phyloP scores from a whole-genome alignment of 805 yeast species.

The Ogataea siamensis region DNA sequence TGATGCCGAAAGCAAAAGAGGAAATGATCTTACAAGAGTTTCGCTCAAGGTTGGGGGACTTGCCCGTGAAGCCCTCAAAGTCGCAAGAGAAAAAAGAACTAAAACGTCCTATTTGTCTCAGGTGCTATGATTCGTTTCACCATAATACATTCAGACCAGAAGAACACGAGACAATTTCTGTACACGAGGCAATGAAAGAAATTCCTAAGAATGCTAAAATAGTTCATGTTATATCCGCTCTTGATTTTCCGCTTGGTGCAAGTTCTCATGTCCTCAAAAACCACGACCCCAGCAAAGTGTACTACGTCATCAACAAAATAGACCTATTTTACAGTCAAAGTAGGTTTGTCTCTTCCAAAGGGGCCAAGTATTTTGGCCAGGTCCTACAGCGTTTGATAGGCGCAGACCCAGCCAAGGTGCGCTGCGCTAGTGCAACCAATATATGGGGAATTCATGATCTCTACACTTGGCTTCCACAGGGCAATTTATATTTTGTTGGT shows the following conservation, averaged over 20 bases:
- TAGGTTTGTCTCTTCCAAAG: slow-evolving; percentile 22
- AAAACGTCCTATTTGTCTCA: slow-evolving; percentile 11
- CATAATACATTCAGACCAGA: slow-evolving; percentile 39
- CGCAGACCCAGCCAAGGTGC: slow-evolving; percentile 37
- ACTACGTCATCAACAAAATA: slow-evolving; percentile 41
- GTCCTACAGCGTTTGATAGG: slow-evolving; percentile 31
- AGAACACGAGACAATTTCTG: slow-evolving; percentile 34
- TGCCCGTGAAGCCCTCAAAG: slow-evolving; percentile 1
- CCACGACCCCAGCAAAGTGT: slow-evolving; percentile 36
- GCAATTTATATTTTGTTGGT: slow-evolving; percentile 55
- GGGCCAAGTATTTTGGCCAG: slow-evolving; percentile 34
- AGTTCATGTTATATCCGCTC: slow-evolving; percentile 61
- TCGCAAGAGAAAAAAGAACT: slow-evolving; percentile 5
- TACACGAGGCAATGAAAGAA: slow-evolving; percentile 31
- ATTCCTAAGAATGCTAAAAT: slow-evolving; percentile 48
- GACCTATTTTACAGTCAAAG: slow-evolving; percentile 35
- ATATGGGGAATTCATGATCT: slow-evolving; percentile 52
- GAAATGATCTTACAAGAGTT: slow-evolving; percentile 5
- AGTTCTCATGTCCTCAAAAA: slow-evolving; percentile 36
- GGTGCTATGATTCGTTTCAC: slow-evolving; percentile 55
- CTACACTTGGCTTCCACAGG: slow-evolving; percentile 35
- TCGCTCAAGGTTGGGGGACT: slow-evolving; percentile 10
- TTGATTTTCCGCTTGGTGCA: slow-evolving; percentile 70
- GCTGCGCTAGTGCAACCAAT: slow-evolving; percentile 48
- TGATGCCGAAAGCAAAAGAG: not conserved